phyloP scores from a whole-genome alignment of 345 rosid genomes.

The Populus alba region DNA sequence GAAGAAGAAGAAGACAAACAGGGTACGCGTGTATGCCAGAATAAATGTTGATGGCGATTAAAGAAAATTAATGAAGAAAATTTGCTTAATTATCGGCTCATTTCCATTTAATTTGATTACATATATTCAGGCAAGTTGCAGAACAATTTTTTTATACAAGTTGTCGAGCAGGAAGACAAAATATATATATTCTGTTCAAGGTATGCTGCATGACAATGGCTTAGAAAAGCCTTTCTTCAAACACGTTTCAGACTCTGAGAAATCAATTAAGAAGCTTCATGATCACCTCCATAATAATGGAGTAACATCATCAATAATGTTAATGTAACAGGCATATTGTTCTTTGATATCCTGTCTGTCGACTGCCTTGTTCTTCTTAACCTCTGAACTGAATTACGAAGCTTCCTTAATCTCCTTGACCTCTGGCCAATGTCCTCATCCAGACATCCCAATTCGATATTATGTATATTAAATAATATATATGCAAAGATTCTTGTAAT shows the following conservation, averaged over 20 bases:
- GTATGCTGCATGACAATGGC: constrained; percentile 9
- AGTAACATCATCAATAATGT: neutral
- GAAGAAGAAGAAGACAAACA: neutral
- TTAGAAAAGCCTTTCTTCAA: neutral
- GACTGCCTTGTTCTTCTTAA: constrained; percentile 4
- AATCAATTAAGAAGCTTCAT: neutral
- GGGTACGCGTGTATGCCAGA: constrained; percentile 5
- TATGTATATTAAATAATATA: neutral
- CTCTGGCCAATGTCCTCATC: constrained; percentile 23
- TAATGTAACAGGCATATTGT: neutral
- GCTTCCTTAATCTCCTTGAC: constrained; percentile 29
- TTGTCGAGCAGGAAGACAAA: neutral
- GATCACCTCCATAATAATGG: constrained; percentile 6
- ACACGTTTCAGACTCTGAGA: constrained; percentile 19
- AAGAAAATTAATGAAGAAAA: neutral
- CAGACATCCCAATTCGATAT: constrained; percentile 26
- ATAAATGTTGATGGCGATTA: neutral
- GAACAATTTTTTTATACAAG: neutral
- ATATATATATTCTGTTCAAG: neutral
- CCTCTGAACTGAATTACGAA: constrained; percentile 6
- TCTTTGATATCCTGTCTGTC: constrained; percentile 11
- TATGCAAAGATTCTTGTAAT: constrained; percentile 30
- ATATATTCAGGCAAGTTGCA: constrained; percentile 15
- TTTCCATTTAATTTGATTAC: neutral
- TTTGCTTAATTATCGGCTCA: neutral